Base-by-base conservation (phyloP, 495 filamentous ascomycete species). In the Articulospora tetracladia region DNA sequence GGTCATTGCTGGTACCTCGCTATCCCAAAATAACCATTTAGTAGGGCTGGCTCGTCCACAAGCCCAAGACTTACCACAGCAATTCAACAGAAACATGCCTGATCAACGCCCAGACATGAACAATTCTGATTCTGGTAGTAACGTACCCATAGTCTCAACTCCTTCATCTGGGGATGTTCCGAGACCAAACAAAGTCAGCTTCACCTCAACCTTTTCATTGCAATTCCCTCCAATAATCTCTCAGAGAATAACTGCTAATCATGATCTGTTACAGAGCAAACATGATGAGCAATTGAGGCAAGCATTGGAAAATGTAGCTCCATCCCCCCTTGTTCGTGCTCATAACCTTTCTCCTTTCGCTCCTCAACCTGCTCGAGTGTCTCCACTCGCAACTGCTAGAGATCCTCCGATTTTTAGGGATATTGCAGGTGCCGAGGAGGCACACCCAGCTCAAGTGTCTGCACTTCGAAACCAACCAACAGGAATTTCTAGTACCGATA, bases 321-420 rank as follows among this genome's bases (percentile, higher is more conserved):
- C 44, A n/a, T 58, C 66, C 24, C 58, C 60, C 23, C 15, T 69
- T 34, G 57, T 69, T 44, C 64, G 67, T 20, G 61, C 55, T 34
- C 67, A 79, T 63, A 74, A 82, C 61, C 75, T 83, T 13, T 89
- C 88, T 19, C 91, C 92, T 25, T 75, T 88, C 63, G 91, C 91
- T 49, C 92, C 92, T 36, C 89, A 90, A 59, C 92, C 92, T 28
- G 86, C 87, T 30, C 84, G 89, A 63, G 87, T 94, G 22, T 92
- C 92, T 20, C 90, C 89, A 10, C 70, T 94, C 49, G 86, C 88
- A 23, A 78, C 79, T 26, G 75, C 84, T 46, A 88, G 86, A 67
- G 77, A 77, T 39, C 80, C 83, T 26, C 77, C 81, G 4, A 73
- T 83, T 28, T 69, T 68, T 55, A 74, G 74, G 39, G 58, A 62